Evolutionary conservation across 176 grass and related monocot species (phyloP), one percentile per base, ranked within the genome.

Genomic region (Rhynchospora pubera): DNA sequence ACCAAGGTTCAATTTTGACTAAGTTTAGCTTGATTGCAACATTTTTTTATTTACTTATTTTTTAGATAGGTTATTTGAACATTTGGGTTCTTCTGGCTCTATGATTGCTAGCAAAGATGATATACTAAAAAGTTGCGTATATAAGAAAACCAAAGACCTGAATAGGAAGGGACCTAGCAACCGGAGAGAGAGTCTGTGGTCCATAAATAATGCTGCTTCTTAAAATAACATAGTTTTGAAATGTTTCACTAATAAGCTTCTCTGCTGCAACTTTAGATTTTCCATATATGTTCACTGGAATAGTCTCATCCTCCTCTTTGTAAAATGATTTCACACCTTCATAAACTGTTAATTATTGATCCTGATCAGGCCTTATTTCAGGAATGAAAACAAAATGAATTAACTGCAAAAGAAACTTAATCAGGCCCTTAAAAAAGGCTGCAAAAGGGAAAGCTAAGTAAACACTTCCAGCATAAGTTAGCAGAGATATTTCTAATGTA

Each of bases 201-300:
- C 95, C 95, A 26, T 94, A 97, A 57, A 98, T 98, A 23, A 98
- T 98, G 51, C 95, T 98, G 84, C 92, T 98, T 86, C 92, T 90
- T 62, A 98, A 83, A 72, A 98, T 94, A 9, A 88, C 90, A 84
- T 93, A 94, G 77, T 90, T 94, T 65, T 87, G 80, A 71, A 83
- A 90, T 70, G 88, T 89, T 30, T 90, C 80, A 55, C 69, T 34
- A 70, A 98, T 87, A 82, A 93, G 85, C 52, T 94, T 85, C 83
- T 94, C 95, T 56, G 95, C 95, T 64, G 89, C 84, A 59, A 94
- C 85, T 93, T 94, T 98, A 47, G 95, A 90, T 82, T 89, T 89
- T 12, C 90, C 95, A 58, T 97, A 97, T 92, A 98, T 91, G 80
- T 98, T 98, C 65, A 98, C 87, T 0, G 95, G 92, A 83, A 87